Evolutionary conservation across 495 filamentous ascomycete genomes (phyloP), one percentile per base, ranked within the genome.

Genomic region (Pseudevernia furfuracea): DNA sequence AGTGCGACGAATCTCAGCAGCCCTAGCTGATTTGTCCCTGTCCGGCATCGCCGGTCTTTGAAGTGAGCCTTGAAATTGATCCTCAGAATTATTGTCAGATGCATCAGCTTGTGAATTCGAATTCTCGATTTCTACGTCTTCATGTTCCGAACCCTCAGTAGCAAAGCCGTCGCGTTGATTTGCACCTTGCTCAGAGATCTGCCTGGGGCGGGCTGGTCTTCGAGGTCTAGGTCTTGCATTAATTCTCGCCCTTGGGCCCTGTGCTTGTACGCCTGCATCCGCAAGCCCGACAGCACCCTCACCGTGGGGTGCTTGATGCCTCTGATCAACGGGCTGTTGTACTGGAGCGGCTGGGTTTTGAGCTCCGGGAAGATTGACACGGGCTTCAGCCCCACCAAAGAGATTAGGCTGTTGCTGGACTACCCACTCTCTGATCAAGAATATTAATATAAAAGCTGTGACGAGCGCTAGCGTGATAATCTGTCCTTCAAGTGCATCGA

Each of bases 351-450:
- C 58, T n/a, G 55, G 56, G 32, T 57, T 55, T 64, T 58, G 53
- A 15, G 28, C 60, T 49, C 32, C 48, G 12, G 60, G 53, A 53
- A 49, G 71, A 64, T 82, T 74, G 36, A 78, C 68, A 69, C 84
- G 75, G 70, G 83, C 75, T 75, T 86, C 72, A 25, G 75, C 78
- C 46, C 55, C 72, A 3, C 69, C 75, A 44, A 70, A 68, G 69
- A 88, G 78, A 65, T 89, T 88, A 14, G 92, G 92, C 71, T 97
- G 95, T 72, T 97, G 94, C 70, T 97, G 93, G 9, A 97, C 91
- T 46, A 99, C 94, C 85, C 96, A 99, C 75, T 99, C 94, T 23
- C 94, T 81, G 59, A 99, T 96, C 23, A 99, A 76, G 68, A 99
- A 97, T 48, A 99, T 85, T 39, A 99, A 76, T 59, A 99, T 96